phyloP scores from a whole-genome alignment of 805 yeast genomes.

The Kodamaea kaohsiungensis region DNA sequence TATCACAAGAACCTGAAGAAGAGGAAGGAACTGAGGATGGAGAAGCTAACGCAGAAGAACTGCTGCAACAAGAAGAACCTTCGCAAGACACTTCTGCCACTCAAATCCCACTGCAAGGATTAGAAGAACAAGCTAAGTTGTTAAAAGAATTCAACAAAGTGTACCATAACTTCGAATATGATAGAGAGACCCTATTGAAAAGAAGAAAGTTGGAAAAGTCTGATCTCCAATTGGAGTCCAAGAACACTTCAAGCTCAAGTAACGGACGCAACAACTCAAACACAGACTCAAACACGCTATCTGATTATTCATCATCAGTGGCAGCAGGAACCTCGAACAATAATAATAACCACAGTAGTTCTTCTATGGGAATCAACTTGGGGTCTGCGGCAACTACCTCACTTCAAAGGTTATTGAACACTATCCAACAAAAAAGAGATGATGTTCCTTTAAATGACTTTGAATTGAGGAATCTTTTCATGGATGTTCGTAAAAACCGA shows the following conservation, averaged over 20 bases:
- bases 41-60: neutral
- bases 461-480: constrained; percentile 79
- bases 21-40: constrained; percentile 5
- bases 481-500: constrained; percentile 91
- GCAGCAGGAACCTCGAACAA: constrained; percentile 38
- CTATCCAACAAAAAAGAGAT: constrained; percentile 81
- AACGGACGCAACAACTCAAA: constrained; percentile 1
- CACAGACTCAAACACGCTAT: neutral
- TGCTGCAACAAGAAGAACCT: neutral
- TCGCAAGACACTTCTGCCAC: neutral
- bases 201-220: constrained; percentile 77
- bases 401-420: constrained; percentile 73
- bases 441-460: constrained; percentile 71
- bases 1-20: neutral
- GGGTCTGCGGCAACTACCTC: constrained; percentile 39
- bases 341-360: constrained; percentile 10
- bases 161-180: constrained; percentile 76
- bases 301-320: neutral
- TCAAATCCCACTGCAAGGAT: constrained; percentile 10
- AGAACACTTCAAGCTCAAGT: constrained; percentile 16
- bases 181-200: constrained; percentile 71
- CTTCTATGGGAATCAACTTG: constrained; percentile 28
- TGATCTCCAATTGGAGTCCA: constrained; percentile 62
- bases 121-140: constrained; percentile 44
- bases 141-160: constrained; percentile 69